Conservation (phyloP, 495 filamentous ascomycete species). For the Penicillium mononematosum region DNA sequence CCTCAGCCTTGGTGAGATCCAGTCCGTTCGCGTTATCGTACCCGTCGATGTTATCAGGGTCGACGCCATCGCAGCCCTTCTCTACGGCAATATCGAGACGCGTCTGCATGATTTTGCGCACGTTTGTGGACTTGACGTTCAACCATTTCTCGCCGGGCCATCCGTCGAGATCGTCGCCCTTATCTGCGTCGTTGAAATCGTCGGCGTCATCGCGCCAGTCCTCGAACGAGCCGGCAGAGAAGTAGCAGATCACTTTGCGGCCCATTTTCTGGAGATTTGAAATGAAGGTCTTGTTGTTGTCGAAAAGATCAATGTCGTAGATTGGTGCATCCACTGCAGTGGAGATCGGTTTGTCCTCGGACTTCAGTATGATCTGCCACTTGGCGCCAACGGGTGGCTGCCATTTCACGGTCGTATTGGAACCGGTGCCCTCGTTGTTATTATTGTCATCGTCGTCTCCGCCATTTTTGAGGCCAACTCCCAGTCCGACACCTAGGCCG, state of each 20-base stretch:
- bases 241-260: conserved; percentile 70
- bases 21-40: conserved; percentile 60
- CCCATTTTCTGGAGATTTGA: conserved; percentile 44
- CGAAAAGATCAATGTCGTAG: conserved; percentile 64
- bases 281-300: conserved; percentile 47
- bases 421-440: conserved; percentile 16
- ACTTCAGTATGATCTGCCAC: conserved; percentile 56
- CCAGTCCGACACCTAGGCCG: conserved; percentile 54
- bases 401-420: conserved; percentile 38
- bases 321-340: conserved; percentile 48
- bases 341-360: conserved; percentile 34
- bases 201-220: conserved; percentile 54
- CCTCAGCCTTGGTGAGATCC: conserved; percentile 51
- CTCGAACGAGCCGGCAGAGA: conserved; percentile 66
- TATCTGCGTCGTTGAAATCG: conserved; percentile 51
- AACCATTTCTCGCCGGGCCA: conserved; percentile 71
- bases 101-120: conserved; percentile 59
- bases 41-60: conserved; percentile 71
- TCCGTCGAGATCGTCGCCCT: conserved; percentile 53
- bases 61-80: conserved; percentile 69
- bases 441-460: conserved; percentile 11
- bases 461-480: conserved; percentile 35
- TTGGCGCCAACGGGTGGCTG: conserved; percentile 47
- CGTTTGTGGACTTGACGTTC: conserved; percentile 52
- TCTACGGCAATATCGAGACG: conserved; percentile 54